Conservation (phyloP, 2,329 filamentous ascomycete genomes). For the Colletotrichum lini region DNA sequence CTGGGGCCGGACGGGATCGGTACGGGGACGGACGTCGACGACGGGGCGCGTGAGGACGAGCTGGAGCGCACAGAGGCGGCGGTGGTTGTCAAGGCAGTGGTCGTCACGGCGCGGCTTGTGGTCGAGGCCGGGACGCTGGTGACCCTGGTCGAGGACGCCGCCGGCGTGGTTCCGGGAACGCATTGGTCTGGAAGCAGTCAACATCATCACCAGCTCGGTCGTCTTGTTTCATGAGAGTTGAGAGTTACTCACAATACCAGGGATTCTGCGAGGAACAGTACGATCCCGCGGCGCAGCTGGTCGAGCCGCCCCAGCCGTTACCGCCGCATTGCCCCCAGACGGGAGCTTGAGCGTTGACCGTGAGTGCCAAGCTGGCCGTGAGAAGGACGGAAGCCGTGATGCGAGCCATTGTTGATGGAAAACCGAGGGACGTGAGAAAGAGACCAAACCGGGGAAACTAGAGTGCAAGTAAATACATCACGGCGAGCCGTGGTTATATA, state of each 20-base stretch:
- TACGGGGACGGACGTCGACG: slow-evolving; percentile 4
- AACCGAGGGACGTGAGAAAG: too few relatives aligned
- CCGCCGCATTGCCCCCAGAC: slow-evolving; percentile 59
- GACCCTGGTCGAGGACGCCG: slow-evolving; percentile 8
- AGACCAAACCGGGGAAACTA: too few relatives aligned
- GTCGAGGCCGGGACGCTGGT: slow-evolving; percentile 26
- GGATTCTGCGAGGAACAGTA: slow-evolving; percentile 53
- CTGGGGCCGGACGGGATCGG: slow-evolving; percentile 41
- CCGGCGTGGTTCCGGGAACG: slow-evolving; percentile 31
- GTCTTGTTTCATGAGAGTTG: slow-evolving; percentile 46
- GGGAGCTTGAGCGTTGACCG: slow-evolving; percentile 32
- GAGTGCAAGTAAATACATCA: background rate
- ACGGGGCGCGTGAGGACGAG: slow-evolving; percentile 11
- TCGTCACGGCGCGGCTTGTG: slow-evolving; percentile 18
- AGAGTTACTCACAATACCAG: slow-evolving; percentile 66
- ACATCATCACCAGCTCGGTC: too few relatives aligned
- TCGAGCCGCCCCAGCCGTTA: slow-evolving; percentile 53
- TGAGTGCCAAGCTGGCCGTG: slow-evolving; percentile 7
- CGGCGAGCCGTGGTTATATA: background rate
- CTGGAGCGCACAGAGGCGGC: slow-evolving; percentile 19
- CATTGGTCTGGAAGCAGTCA: slow-evolving; percentile 26
- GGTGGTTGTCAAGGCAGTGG: slow-evolving; percentile 14
- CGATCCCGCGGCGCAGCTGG: slow-evolving; percentile 58
- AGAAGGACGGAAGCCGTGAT: slow-evolving; percentile 18
- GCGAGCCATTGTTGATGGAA: slow-evolving; percentile 27